Base-by-base conservation (phyloP, 352 stramenopile genomes). In the Aphanomyces euteiches region DNA sequence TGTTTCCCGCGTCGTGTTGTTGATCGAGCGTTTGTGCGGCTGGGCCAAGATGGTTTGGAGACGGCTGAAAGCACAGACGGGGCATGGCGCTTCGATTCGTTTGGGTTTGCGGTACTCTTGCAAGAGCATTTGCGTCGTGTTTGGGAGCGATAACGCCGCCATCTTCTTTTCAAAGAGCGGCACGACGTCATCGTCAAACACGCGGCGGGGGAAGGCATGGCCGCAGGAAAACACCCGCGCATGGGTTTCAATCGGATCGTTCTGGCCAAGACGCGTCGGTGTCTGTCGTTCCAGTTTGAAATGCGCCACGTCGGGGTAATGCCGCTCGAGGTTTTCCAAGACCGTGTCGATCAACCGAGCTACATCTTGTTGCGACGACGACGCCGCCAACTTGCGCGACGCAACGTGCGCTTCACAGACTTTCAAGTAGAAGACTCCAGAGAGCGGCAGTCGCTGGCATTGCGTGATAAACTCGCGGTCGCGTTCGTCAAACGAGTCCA, bases 131-230 rank as follows among this genome's bases (percentile, higher is more conserved):
- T 86, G 76, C 66, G 84, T 89, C 10, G 87, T 93, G 21, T 78
- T 74, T 66, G 86, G 82, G 2, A 95, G 56, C 12, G 83, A 77
- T 47, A 83, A 72, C 1, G 84, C 78, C 7, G 82, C 69, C 78
- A 95, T 85, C 19, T 83, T 82, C 74, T 87, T 92, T 43, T 93
- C 87, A 60, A 95, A 95, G 67, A 91, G 82, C 8, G 78, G 77
- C 17, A 93, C 54, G 12, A 95, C 78, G 41, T 95, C 87, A 65
- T 95, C 87, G 57, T 95, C 85, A 54, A 91, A 93, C 54, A 95
- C 78, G 38, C 87, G 84, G 77, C 93, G 93, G 8, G 87, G 84
- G 64, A 92, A 95, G 19, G 92, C 71, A 61, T 95, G 87, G 12
- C 83, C 82, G 43, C 87, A 95, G 12, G 85, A 89, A 65, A 95